These are phyloP conservation scores for Phylloporus sp. DNA, from an alignment of 768 basidiomycete genomes.

Conservation along the genomic window DNA sequence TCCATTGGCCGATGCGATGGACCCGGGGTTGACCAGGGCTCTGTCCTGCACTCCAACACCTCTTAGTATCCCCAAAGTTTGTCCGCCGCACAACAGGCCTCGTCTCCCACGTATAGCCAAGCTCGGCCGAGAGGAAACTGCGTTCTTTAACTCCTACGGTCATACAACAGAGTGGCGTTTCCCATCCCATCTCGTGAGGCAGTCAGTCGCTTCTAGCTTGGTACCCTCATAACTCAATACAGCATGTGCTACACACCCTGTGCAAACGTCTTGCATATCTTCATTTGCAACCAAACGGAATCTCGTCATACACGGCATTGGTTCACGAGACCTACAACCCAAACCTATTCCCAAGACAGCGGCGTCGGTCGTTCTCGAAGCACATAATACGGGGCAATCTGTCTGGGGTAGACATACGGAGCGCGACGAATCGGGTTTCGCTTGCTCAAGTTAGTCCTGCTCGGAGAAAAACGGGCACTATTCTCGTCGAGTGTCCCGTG, in stretches of 20 bases:
- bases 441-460: neutral
- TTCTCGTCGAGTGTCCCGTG: neutral
- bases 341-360: neutral
- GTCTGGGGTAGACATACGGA: neutral
- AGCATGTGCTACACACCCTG: neutral
- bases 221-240: neutral
- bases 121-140: neutral
- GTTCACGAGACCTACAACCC: neutral
- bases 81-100: too few species aligned
- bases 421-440: neutral
- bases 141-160: too few species aligned
- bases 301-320: neutral
- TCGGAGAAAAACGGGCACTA: neutral
- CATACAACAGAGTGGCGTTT: too few species aligned
- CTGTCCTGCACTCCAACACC: neutral
- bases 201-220: neutral
- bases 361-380: neutral
- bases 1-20: neutral
- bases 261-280: neutral
- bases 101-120: neutral
- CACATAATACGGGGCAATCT: neutral
- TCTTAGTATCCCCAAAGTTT: neutral
- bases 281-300: neutral
- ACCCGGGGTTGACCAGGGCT: neutral
- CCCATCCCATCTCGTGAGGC: neutral